phyloP scores from a whole-genome alignment of 352 stramenopile genomes.

The Pythium sp. region DNA sequence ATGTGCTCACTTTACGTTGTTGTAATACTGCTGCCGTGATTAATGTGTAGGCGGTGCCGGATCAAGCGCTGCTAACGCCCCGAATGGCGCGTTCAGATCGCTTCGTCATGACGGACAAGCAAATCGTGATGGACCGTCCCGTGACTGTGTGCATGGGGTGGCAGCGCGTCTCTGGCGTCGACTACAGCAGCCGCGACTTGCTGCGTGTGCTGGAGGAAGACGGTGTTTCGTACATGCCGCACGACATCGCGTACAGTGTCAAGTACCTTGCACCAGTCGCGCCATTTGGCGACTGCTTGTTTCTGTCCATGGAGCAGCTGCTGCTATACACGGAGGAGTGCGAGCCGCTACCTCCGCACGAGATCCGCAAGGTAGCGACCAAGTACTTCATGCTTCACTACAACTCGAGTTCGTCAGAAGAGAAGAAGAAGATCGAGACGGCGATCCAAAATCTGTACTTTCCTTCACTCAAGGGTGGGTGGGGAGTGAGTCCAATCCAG shows the following conservation, averaged over 20 bases:
- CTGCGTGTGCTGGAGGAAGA: constrained; percentile 81
- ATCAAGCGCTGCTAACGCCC: constrained; percentile 63
- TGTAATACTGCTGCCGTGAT: background rate
- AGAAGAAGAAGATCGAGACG: constrained; percentile 77
- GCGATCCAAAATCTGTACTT: constrained; percentile 87
- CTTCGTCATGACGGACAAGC: constrained; percentile 59
- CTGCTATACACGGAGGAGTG: constrained; percentile 84
- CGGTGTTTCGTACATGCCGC: constrained; percentile 79
- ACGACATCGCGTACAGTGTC: constrained; percentile 87
- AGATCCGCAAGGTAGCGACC: constrained; percentile 69
- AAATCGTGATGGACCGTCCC: constrained; percentile 59
- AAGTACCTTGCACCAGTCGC: constrained; percentile 83
- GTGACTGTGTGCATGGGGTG: constrained; percentile 87
- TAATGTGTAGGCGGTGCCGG: constrained; percentile 37
- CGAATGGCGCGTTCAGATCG: constrained; percentile 45
- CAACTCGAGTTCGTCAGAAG: constrained; percentile 44
- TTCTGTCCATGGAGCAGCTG: constrained; percentile 86
- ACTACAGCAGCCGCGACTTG: constrained; percentile 68
- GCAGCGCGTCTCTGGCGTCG: constrained; percentile 73
- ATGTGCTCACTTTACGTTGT: constrained; percentile 6
- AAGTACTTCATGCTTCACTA: constrained; percentile 82
- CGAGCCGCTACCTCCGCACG: constrained; percentile 61
- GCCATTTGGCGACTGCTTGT: constrained; percentile 85
- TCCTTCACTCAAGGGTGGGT: constrained; percentile 74
- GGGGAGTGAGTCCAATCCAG: constrained; percentile 81